Evolutionary conservation across 1,284 basidiomycete species (phyloP).

Genomic region (Cutaneotrichosporon cyanovorans): DNA sequence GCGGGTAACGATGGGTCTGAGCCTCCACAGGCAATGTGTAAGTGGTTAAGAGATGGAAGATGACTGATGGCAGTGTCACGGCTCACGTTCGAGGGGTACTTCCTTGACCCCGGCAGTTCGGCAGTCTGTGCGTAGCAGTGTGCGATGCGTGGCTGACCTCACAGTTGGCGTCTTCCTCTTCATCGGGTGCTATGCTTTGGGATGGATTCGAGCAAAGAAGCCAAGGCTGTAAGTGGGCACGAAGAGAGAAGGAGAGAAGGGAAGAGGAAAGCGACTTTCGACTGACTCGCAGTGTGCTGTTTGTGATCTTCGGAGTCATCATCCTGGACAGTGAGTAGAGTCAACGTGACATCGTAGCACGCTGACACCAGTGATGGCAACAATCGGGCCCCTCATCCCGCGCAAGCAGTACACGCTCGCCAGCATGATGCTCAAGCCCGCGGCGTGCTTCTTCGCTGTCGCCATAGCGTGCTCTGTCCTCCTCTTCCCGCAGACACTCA

Average conservation of each 20-base stretch:
- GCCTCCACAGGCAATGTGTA: no score
- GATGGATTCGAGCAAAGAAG: slow-evolving; percentile 54
- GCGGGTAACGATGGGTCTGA: no score
- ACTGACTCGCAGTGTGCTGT: slow-evolving; percentile 41
- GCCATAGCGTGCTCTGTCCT: slow-evolving; percentile 54
- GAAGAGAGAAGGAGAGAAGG: neutral
- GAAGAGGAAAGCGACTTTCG: no score
- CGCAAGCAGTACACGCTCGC: slow-evolving; percentile 57
- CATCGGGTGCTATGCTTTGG: slow-evolving; percentile 57
- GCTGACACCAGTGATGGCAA: slow-evolving; percentile 52
- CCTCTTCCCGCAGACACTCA: slow-evolving; percentile 66
- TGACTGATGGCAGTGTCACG: slow-evolving; percentile 34
- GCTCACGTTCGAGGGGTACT: slow-evolving; percentile 58
- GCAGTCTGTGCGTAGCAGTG: slow-evolving; percentile 46
- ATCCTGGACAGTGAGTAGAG: slow-evolving; percentile 32
- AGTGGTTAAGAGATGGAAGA: neutral
- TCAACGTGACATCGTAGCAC: slow-evolving; percentile 4
- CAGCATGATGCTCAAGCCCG: slow-evolving; percentile 53
- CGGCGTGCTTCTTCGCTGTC: slow-evolving; percentile 56
- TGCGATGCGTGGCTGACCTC: no score
- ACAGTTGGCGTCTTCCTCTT: slow-evolving; percentile 60
- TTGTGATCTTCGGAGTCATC: slow-evolving; percentile 52
- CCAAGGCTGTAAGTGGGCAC: slow-evolving; percentile 51
- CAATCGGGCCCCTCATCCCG: slow-evolving; percentile 56
- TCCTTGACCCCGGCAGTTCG: slow-evolving; percentile 57